Base-by-base conservation (phyloP, 768 basidiomycete genomes). In the Baorangia bicolor region DNA sequence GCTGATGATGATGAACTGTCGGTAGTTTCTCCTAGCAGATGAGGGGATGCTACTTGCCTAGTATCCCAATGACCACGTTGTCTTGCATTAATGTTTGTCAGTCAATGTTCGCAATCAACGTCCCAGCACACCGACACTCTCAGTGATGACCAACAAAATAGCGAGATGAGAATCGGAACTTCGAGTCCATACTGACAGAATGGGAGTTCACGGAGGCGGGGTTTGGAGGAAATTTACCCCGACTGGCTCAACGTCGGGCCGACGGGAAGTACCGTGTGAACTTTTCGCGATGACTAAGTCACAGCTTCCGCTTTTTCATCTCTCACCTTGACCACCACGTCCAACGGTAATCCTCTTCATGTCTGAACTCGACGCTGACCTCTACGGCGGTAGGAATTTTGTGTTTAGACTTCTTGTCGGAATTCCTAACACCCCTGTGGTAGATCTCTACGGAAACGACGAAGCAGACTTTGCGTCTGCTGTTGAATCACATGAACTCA, bases 331-430 rank as follows among this genome's bases (percentile, higher is more conserved):
- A 73, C 69, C 69, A 75, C 69, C 59, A 71, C 61, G 40, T 56
- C 52, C 56, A 51, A 52, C 53, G 16, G 27, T 28, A 21, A 50
- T 44, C 33, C 40, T 51, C 49, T 48, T 38, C 52, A 88, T 88
- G 88, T 85, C 87, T 59, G 89, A 90, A 76, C 86, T 90, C 72
- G 90, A 93, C 72, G 89, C 89, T 74, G 92, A 94, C 72, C 81
- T 94, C 50, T 94, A 94, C 66, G 90, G 91, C 66, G 92, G 92
- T 90, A 69, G 53, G 85, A 23, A 2, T 46, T 14, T 21, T 8
- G 2, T 12, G 23, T 39, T 4, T 5, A 8, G 1, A 2, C 6
- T 11, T 11, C 5, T 9, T 4, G 1, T 38, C 2, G 2, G 5
- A 8, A 1, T 13, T 37, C 28, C 49, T 57, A 31, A 51, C 35